Evolutionary conservation across 768 basidiomycete genomes (phyloP).

Genomic region (Podaxis sp.): DNA sequence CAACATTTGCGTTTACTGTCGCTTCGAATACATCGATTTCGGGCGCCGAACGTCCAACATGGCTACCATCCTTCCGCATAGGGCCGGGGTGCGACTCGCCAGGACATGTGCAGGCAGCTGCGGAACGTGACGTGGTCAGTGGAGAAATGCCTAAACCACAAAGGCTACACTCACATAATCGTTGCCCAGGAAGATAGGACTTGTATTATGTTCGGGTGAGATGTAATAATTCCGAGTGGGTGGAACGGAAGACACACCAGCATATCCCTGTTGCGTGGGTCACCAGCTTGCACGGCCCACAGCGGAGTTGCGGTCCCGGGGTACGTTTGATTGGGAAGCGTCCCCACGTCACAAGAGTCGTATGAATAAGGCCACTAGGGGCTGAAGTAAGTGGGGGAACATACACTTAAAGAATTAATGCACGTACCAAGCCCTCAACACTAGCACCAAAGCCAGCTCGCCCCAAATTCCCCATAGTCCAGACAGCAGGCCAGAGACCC

Average conservation of each 20-base stretch:
- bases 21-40: constrained; percentile 72
- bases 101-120: constrained; percentile 37
- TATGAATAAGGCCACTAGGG: constrained; percentile 64
- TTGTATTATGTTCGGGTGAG: constrained; percentile 14
- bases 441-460: constrained; percentile 21
- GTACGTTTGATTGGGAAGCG: constrained; percentile 71
- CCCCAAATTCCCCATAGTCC: constrained; percentile 78
- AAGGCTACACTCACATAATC: constrained; percentile 24
- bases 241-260: constrained; percentile 23
- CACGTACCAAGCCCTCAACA: constrained; percentile 57
- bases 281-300: constrained; percentile 40
- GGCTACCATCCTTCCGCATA: constrained; percentile 43
- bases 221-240: not conserved
- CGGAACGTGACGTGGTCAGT: not conserved
- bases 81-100: constrained; percentile 42
- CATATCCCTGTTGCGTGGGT: constrained; percentile 35
- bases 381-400: not conserved
- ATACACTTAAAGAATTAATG: not conserved
- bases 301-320: constrained; percentile 49
- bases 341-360: constrained; percentile 77
- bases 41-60: constrained; percentile 58
- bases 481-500: constrained; percentile 82
- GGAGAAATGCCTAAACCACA: not conserved
- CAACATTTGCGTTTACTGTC: constrained; percentile 24
- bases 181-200: constrained; percentile 72